phyloP scores from a whole-genome alignment of 257 asterid species.

The Catharanthus roseus region DNA sequence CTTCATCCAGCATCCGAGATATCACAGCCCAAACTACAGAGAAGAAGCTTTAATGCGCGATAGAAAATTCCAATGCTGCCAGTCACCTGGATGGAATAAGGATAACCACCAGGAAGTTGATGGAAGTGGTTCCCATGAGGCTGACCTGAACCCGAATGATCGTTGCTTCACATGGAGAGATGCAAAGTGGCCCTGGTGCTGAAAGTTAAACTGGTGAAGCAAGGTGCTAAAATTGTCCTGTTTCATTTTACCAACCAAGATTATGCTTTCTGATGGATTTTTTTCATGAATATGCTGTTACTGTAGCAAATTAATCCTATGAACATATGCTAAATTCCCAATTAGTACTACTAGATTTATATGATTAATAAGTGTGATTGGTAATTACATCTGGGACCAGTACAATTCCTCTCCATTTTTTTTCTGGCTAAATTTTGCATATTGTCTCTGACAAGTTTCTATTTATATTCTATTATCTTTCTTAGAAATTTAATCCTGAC shows the following conservation, averaged over 20 bases:
- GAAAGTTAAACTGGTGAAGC: constrained; percentile 16
- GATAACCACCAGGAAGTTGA: constrained; percentile 19
- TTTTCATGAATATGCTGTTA: background rate
- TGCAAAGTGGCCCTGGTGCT: constrained; percentile 96
- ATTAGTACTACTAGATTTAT: background rate
- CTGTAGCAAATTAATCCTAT: background rate
- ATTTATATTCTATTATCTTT: too few relatives aligned
- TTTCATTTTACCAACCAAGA: background rate
- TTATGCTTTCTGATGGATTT: background rate
- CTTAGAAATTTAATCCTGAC: background rate
- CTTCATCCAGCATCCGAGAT: constrained; percentile 68
- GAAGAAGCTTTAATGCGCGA: constrained; percentile 48
- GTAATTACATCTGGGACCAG: background rate
- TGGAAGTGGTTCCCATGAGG: constrained; percentile 18
- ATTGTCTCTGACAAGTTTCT: background rate
- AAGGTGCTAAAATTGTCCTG: background rate
- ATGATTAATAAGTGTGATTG: too few relatives aligned
- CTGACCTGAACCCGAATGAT: constrained; percentile 15
- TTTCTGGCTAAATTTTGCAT: background rate
- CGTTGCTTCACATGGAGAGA: constrained; percentile 73
- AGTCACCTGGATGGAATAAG: constrained; percentile 20
- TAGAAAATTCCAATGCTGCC: constrained; percentile 38
- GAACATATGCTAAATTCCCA: background rate
- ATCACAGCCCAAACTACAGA: constrained; percentile 46
- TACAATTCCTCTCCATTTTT: background rate